Percentiles rank a stretch among this genome's conserved stretches.
Conservation (phyloP, 305 asterid species). For the Euphrasia arctica region DNA sequence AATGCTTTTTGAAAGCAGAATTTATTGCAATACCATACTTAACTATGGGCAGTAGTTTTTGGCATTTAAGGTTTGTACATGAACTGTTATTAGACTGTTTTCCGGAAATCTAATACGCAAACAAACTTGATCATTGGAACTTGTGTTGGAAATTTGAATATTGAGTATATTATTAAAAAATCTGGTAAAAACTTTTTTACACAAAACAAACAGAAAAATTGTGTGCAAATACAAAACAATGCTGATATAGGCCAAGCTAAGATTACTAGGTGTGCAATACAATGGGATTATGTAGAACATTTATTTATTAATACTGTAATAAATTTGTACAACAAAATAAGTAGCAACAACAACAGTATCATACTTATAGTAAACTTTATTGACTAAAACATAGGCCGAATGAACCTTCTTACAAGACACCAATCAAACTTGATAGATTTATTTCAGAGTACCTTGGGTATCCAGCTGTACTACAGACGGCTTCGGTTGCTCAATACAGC, state of each 20-base stretch:
- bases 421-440: neutral
- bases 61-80: neutral
- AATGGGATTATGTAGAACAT: neutral
- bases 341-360: neutral
- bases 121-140: neutral
- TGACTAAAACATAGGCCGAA: slow-evolving; percentile 1
- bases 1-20: neutral
- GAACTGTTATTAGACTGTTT: neutral
- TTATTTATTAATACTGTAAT: neutral
- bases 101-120: no score
- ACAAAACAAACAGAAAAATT: neutral
- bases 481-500: slow-evolving; percentile 51
- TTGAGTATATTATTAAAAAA: neutral
- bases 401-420: slow-evolving; percentile 2
- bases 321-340: neutral
- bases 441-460: neutral
- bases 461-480: slow-evolving; percentile 47
- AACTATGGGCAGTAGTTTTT: neutral
- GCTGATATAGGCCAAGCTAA: neutral
- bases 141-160: neutral
- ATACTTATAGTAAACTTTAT: neutral
- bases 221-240: neutral
- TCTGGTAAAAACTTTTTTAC: no score
- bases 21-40: neutral
- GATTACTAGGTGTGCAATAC: neutral